phyloP scores from a whole-genome alignment of 495 filamentous ascomycete genomes.

The Penicillium macrosclerotiorum region DNA sequence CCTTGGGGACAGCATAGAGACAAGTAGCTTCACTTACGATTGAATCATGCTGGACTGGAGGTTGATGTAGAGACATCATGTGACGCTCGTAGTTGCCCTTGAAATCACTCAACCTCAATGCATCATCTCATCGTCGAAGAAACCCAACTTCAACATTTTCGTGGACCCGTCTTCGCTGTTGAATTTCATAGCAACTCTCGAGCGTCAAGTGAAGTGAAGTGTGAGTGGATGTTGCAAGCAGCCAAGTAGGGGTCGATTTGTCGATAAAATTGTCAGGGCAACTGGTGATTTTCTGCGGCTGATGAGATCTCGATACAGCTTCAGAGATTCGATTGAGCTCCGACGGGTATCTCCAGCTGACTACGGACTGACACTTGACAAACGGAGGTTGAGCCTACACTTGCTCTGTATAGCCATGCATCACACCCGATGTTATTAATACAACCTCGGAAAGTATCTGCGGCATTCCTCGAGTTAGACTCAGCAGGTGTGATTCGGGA shows the following conservation, averaged over 20 bases:
- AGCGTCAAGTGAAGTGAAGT: too few relatives aligned
- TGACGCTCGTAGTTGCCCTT: slow-evolving; percentile 4
- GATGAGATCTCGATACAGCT: too few relatives aligned
- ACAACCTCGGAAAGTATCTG: background rate
- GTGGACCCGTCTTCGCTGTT: too few relatives aligned
- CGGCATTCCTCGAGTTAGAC: slow-evolving; percentile 5
- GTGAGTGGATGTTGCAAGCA: too few relatives aligned
- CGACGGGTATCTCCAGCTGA: too few relatives aligned
- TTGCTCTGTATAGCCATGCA: background rate
- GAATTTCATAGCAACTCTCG: too few relatives aligned
- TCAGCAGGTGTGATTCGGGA: slow-evolving; percentile 1
- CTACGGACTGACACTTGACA: too few relatives aligned
- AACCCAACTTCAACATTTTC: background rate
- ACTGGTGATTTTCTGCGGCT: too few relatives aligned
- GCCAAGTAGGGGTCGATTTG: too few relatives aligned
- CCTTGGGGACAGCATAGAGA: background rate
- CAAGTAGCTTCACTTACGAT: background rate
- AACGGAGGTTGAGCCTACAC: too few relatives aligned
- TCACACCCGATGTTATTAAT: background rate
- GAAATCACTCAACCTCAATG: background rate
- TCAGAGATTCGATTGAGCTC: too few relatives aligned
- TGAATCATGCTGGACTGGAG: background rate
- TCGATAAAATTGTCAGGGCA: too few relatives aligned
- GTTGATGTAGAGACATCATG: slow-evolving; percentile 4
- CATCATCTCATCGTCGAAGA: background rate